These are phyloP conservation scores for Imleria badia DNA, from an alignment of 768 basidiomycete genomes.

Conservation along the genomic window DNA sequence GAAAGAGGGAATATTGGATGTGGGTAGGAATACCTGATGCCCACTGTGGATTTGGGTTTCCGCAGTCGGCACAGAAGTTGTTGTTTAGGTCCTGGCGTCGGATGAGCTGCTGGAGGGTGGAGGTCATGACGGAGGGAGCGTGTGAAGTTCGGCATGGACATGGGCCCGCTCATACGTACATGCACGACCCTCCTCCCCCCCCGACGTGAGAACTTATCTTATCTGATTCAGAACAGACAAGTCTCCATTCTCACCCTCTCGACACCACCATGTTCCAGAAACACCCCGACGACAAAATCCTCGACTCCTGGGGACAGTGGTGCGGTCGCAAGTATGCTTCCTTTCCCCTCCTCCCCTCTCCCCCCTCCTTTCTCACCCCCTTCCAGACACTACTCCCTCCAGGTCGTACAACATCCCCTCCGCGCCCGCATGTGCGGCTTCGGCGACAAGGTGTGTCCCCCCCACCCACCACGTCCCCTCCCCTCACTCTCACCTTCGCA, in stretches of 20 bases:
- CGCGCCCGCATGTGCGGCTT: constrained; percentile 96
- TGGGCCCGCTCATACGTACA: not conserved
- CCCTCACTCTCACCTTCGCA: constrained; percentile 14
- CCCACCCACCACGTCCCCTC: constrained; percentile 9
- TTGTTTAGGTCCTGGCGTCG: constrained; percentile 72
- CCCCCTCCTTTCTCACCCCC: constrained; percentile 3
- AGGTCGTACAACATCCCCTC: constrained; percentile 84
- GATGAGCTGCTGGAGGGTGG: constrained; percentile 66
- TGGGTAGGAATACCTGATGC: constrained; percentile 58
- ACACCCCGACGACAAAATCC: constrained; percentile 40
- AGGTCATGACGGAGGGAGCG: not conserved
- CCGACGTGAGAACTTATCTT: constrained; percentile 34
- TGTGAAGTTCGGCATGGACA: constrained; percentile 1
- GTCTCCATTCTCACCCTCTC: not conserved
- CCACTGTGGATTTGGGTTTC: constrained; percentile 94
- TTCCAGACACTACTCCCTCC: constrained; percentile 74
- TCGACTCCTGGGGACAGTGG: constrained; percentile 75
- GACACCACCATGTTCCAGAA: constrained; percentile 59
- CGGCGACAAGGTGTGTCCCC: constrained; percentile 78
- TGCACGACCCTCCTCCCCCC: not conserved
- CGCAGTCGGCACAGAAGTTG: constrained; percentile 78
- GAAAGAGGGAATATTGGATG: not conserved
- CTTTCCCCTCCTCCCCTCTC: not conserved
- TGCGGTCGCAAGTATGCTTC: constrained; percentile 54
- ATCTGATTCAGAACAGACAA: constrained; percentile 26